These are phyloP conservation scores for Hsuehochloa calcarea DNA, from an alignment of 176 grass and related monocot species.

Conservation along the genomic window DNA sequence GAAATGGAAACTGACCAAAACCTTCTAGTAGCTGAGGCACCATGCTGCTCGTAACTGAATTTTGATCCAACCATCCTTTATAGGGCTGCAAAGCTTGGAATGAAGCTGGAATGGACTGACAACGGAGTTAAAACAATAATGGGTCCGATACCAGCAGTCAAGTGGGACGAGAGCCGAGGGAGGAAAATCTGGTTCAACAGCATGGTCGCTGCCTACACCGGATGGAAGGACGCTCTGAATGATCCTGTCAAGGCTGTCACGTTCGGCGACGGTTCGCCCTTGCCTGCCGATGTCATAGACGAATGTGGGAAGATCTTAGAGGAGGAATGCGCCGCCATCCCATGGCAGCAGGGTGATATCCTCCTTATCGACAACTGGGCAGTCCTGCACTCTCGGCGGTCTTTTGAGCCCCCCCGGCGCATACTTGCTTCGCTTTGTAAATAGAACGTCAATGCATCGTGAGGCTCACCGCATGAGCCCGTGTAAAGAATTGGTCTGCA, in stretches of 20 bases:
- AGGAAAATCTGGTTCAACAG: conserved; percentile 97
- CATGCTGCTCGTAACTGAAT: not conserved
- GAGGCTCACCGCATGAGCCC: not conserved
- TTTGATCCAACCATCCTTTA: not conserved
- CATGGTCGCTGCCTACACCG: conserved; percentile 93
- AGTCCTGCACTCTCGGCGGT: conserved; percentile 70
- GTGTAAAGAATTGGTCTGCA: not conserved
- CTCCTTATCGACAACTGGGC: conserved; percentile 84
- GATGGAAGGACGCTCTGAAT: conserved; percentile 85
- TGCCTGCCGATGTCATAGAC: conserved; percentile 60
- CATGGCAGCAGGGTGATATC: conserved; percentile 78
- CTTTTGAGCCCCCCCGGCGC: conserved; percentile 74
- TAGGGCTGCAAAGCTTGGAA: conserved; percentile 67
- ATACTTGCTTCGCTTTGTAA: conserved; percentile 94
- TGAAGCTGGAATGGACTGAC: conserved; percentile 82
- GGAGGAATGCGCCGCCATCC: conserved; percentile 62
- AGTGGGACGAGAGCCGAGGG: conserved; percentile 55
- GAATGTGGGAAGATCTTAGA: conserved; percentile 71
- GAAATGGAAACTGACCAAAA: no score
- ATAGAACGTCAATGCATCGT: conserved; percentile 4
- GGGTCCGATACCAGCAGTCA: conserved; percentile 74
- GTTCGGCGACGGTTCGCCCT: conserved; percentile 63
- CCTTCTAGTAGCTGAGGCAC: no score
- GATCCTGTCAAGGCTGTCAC: conserved; percentile 84
- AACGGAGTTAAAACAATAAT: conserved; percentile 79